phyloP scores from a whole-genome alignment of 371 early-diverging fungal genomes.

The Apophysomyces ossiformis region DNA sequence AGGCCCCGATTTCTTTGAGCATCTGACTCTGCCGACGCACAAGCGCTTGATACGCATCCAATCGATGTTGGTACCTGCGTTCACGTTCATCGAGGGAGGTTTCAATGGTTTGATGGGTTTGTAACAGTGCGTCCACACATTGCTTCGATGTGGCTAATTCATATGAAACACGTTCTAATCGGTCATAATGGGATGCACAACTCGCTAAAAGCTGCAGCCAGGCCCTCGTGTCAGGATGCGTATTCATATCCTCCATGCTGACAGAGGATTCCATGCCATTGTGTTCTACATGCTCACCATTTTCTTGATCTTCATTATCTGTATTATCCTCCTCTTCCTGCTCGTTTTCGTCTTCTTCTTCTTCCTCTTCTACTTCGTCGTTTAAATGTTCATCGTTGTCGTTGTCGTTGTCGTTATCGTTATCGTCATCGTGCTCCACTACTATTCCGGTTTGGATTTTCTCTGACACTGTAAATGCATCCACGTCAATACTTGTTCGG shows the following conservation, averaged over 20 bases:
- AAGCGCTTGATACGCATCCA: constrained; percentile 15
- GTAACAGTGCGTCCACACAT: constrained; percentile 13
- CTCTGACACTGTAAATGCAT: neutral
- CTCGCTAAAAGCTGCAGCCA: constrained; percentile 16
- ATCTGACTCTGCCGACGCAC: constrained; percentile 17
- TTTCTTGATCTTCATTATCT: neutral
- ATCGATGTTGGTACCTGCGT: constrained; percentile 16
- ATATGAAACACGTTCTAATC: constrained; percentile 16
- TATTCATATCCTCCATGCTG: no score
- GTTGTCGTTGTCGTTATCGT: neutral
- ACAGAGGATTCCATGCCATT: neutral
- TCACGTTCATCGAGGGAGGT: constrained; percentile 25
- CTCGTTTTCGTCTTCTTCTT: neutral
- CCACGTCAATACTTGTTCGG: neutral
- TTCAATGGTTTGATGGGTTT: constrained; percentile 14
- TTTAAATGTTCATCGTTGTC: neutral
- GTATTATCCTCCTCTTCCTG: neutral
- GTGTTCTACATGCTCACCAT: neutral
- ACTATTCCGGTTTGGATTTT: neutral
- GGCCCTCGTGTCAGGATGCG: neutral
- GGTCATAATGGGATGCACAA: constrained; percentile 21
- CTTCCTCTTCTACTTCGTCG: neutral
- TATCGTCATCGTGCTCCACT: neutral
- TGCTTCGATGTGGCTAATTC: constrained; percentile 17
- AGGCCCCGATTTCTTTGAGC: constrained; percentile 17